phyloP scores from a whole-genome alignment of 169 alveolate species.

The Plasmodium cynomolgi region DNA sequence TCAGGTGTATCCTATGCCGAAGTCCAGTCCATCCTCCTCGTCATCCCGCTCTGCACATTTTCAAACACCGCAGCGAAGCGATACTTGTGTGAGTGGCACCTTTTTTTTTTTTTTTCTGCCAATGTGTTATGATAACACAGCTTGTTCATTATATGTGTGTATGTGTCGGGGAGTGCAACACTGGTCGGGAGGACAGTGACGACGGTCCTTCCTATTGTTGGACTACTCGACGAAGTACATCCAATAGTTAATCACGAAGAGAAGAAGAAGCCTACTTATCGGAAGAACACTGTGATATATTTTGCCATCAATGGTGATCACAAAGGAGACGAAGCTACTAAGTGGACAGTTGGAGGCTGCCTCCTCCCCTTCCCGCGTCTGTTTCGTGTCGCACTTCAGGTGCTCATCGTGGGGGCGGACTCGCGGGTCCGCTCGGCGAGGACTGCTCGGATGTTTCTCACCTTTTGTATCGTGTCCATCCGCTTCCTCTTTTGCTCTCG shows the following conservation, averaged over 20 bases:
- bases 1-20: neutral
- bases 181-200: too few species aligned
- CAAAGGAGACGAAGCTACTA: slow-evolving; percentile 65
- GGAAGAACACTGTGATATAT: slow-evolving; percentile 70
- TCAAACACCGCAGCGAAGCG: neutral
- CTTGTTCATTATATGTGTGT: neutral
- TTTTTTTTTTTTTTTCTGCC: neutral
- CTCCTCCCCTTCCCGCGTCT: neutral
- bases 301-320: slow-evolving; percentile 30
- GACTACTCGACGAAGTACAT: slow-evolving; percentile 24
- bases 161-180: too few species aligned
- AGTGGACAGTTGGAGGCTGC: neutral
- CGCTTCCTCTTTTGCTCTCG: too few species aligned
- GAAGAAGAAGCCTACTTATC: slow-evolving; percentile 35
- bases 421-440: neutral
- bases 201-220: neutral
- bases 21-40: neutral
- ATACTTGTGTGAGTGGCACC: neutral
- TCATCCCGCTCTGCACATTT: neutral
- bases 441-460: too few species aligned
- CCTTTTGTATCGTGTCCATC: too few species aligned
- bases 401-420: neutral
- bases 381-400: neutral
- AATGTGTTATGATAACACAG: neutral
- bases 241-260: slow-evolving; percentile 62